Percentiles rank a stretch among this genome's conserved stretches.
phyloP scores from a whole-genome alignment of 1,284 basidiomycete genomes.

The Ceratobasidium sp. region DNA sequence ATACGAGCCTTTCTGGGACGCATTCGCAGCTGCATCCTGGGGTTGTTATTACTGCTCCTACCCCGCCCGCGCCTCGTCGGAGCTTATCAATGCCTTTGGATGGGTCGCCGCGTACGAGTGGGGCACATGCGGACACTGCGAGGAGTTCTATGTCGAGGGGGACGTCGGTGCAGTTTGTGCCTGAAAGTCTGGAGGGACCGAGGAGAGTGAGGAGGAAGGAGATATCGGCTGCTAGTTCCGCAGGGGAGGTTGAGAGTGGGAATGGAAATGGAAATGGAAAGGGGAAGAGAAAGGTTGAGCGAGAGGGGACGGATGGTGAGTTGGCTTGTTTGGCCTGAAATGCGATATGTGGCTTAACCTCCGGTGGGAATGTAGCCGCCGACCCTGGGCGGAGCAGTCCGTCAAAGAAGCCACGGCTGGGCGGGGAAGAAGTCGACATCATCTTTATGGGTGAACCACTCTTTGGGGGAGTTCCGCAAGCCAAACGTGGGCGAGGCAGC shows the following conservation, averaged over 20 bases:
- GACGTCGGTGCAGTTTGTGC: slow-evolving; percentile 39
- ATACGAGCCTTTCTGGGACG: slow-evolving; percentile 5
- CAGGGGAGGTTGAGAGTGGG: background rate
- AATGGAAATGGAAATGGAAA: slow-evolving; percentile 16
- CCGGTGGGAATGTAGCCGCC: background rate
- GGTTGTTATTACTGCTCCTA: slow-evolving; percentile 40
- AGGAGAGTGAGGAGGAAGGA: slow-evolving; percentile 7
- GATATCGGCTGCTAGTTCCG: slow-evolving; percentile 1
- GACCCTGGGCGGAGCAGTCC: slow-evolving; percentile 11
- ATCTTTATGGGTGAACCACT: slow-evolving; percentile 40
- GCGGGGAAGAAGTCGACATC: slow-evolving; percentile 34
- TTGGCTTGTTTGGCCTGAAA: background rate
- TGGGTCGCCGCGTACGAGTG: background rate
- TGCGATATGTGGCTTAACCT: background rate
- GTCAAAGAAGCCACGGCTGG: slow-evolving; percentile 27
- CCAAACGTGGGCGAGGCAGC: slow-evolving; percentile 24
- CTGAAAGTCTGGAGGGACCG: slow-evolving; percentile 23
- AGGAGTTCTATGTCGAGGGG: slow-evolving; percentile 22
- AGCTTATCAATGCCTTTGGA: slow-evolving; percentile 41
- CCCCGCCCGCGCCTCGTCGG: slow-evolving; percentile 34
- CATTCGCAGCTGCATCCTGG: slow-evolving; percentile 10
- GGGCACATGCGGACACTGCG: slow-evolving; percentile 3
- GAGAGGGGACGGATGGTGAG: slow-evolving; percentile 27
- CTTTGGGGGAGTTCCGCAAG: slow-evolving; percentile 26
- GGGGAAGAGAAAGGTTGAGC: slow-evolving; percentile 39